Evolutionary conservation across 2,329 filamentous ascomycete genomes (phyloP), one percentile per base, ranked within the genome.

Genomic region (Ophiostoma ips): DNA sequence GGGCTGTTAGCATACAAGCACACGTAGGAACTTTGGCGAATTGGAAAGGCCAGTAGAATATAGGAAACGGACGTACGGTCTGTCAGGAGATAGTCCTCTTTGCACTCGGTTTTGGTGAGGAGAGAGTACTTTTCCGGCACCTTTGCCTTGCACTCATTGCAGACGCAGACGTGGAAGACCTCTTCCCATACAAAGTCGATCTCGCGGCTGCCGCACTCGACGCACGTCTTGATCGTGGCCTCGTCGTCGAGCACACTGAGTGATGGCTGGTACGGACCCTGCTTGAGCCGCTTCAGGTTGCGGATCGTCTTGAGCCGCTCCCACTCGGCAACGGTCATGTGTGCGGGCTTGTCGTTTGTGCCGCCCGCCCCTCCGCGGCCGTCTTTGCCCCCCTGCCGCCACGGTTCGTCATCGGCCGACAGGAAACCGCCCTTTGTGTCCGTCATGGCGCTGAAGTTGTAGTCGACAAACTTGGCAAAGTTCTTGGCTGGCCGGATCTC

Each of bases 371-470:
- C 64, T 56, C 68, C 51, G 5, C 33, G 37, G 5, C 33, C 46
- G 6, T 41, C 45, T 63, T 77, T 63, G 59, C 90, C 71, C 9
- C 83, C 86, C 57, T 83, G 83, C 62, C 95, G 95, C 62, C 83
- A 79, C 1, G 92, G 92, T 64, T 98, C 92, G 61, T 98, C 92
- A 55, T 90, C 85, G 1, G 78, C 76, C n/a, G 83, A 85, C 56
- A 98, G 67, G 65, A 98, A 98, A 1, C 92, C 92, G 55, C 92
- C 92, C 62, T 95, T 95, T 1, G 90, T 96, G 64, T 98, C 92
- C 7, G 84, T 94, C 88, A 98, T 96, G 67, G 90, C 84, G 62
- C 85, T 90, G 67, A 98, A 92, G 65, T 98, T 92, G 68, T 95
- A 96, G 62, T 98, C 92, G 61, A 98, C 89, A 63, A 84, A 96